Base-by-base conservation (phyloP, 1,139 yeast genomes). In the Dujonia santamariae region DNA sequence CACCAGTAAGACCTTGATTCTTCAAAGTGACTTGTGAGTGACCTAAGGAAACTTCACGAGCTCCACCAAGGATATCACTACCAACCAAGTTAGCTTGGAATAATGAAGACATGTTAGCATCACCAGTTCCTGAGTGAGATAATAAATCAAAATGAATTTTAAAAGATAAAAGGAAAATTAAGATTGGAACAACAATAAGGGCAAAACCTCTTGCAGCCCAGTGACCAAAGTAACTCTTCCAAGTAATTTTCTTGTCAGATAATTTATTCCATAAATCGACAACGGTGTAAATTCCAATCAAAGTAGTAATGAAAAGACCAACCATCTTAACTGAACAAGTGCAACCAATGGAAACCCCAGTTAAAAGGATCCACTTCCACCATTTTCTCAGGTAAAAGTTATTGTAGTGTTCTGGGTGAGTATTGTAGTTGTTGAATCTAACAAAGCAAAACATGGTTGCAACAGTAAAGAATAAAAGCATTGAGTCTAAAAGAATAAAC, bases 71-170 rank as follows among this genome's bases (percentile, higher is more conserved):
- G 42, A 90, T 81, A 39, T 77, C 79, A 23, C 92, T 78, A 26
- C 96, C 96, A 30, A 69, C 63, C 52, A 92, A 73, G 56, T 87
- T 85, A 36, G 98, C 98, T 66, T 92, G 98, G 77, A 92, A 92
- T 45, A 94, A 70, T 0, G 97, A 87, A 13, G 96, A 85, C 98
- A 94, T 94, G 52, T 85, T 85, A 32, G 96, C 94, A 57, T 92
- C 97, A 44, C 98, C 98, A 14, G 97, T 80, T 44, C 99, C 95
- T 11, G 85, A 67, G 46, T 80, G 82, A 47, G 76, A 77, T 47
- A 84, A 68, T 39, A 84, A 64, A 44, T 78, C 87, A 53, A 84
- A 84, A 58, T 84, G 95, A 40, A 83, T 63, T 51, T 82, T 83
- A 67, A 84, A 84, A 38, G 78, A 72, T 39, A 78, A 53, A 54